phyloP scores from a whole-genome alignment of 2,329 filamentous ascomycete genomes.

The Exophiala sideris region DNA sequence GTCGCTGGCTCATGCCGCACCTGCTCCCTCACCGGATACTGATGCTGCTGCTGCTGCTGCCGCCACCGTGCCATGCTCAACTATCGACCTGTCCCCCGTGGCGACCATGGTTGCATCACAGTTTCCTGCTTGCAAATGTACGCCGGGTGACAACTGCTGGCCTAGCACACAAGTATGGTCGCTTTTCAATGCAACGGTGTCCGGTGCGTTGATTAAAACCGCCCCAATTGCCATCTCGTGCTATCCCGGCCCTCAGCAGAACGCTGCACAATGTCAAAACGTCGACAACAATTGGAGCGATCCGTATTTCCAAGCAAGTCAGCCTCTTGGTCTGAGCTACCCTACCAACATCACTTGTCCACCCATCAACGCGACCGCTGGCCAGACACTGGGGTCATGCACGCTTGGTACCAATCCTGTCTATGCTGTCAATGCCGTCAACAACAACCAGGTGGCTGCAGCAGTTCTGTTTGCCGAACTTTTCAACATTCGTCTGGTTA shows the following conservation, averaged over 20 bases:
- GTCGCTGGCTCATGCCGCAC: too few species aligned
- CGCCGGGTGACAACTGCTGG: slow-evolving; percentile 36
- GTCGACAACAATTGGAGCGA: slow-evolving; percentile 30
- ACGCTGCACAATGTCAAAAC: slow-evolving; percentile 28
- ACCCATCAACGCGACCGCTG: slow-evolving; percentile 27
- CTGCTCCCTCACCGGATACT: too few species aligned
- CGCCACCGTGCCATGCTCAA: too few species aligned
- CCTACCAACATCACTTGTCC: slow-evolving; percentile 31
- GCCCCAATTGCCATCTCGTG: slow-evolving; percentile 35
- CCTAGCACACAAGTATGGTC: slow-evolving; percentile 32
- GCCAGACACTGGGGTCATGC: slow-evolving; percentile 28
- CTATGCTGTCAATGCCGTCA: too few species aligned
- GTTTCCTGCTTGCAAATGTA: too few species aligned
- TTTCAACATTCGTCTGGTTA: slow-evolving; percentile 29
- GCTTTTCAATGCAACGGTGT: slow-evolving; percentile 34
- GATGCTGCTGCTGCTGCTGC: too few species aligned
- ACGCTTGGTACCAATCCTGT: slow-evolving; percentile 22
- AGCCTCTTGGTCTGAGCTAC: slow-evolving; percentile 32
- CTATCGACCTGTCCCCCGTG: too few species aligned
- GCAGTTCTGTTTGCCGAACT: slow-evolving; percentile 14
- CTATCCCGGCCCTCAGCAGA: slow-evolving; percentile 32
- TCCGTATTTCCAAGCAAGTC: slow-evolving; percentile 29
- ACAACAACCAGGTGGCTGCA: too few species aligned
- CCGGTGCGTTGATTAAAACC: slow-evolving; percentile 34
- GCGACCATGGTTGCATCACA: too few species aligned